These are phyloP conservation scores for Bryoerythrophyllum caledonicum DNA, from an alignment of 225 moss, liverwort and hornwort species.

Conservation along the genomic window DNA sequence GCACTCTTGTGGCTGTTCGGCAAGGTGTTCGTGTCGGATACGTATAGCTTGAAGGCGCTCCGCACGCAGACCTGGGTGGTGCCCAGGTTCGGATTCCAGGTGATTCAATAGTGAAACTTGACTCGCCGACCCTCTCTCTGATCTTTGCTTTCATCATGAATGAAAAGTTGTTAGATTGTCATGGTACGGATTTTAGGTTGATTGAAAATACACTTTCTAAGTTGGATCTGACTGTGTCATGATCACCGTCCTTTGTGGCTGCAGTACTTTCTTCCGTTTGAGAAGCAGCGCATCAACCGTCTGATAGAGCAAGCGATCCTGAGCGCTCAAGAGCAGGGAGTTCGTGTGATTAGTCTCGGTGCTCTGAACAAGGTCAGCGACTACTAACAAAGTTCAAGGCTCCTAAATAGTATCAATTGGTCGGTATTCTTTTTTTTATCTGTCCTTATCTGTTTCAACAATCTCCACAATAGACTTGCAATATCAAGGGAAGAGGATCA, in stretches of 20 bases:
- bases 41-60: conserved; percentile 48
- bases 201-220: not conserved
- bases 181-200: too few species aligned
- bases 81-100: conserved; percentile 94
- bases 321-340: conserved; percentile 62
- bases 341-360: conserved; percentile 77
- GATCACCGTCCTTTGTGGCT: not conserved
- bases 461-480: not conserved
- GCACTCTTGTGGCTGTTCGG: conserved; percentile 65
- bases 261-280: conserved; percentile 88
- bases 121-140: too few species aligned
- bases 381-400: too few species aligned
- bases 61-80: conserved; percentile 81
- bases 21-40: conserved; percentile 57
- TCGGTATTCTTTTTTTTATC: too few species aligned
- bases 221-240: not conserved
- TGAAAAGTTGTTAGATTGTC: too few species aligned
- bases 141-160: too few species aligned
- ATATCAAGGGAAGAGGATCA: not conserved
- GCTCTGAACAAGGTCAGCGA: conserved; percentile 83
- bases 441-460: too few species aligned
- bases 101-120: too few species aligned
- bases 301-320: conserved; percentile 83
- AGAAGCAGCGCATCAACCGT: conserved; percentile 78
- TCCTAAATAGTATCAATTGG: too few species aligned